Evolutionary conservation across 495 filamentous ascomycete species (phyloP).

Genomic region (Rusavskia elegans): DNA sequence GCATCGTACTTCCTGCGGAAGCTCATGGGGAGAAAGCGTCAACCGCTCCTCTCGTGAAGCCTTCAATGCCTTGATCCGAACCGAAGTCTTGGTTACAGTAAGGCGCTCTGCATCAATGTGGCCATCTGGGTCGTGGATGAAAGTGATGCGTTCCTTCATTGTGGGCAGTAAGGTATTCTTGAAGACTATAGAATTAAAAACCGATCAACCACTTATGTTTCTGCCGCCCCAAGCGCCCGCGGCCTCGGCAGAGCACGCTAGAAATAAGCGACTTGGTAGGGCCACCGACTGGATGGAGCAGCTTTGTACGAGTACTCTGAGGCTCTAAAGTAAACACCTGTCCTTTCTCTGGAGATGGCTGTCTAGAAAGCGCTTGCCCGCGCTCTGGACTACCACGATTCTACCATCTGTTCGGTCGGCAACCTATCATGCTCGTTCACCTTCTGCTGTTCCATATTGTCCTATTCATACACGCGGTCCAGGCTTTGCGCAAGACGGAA

Average conservation of each 20-base stretch:
- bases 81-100: slow-evolving; percentile 4
- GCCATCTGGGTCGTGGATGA: slow-evolving; percentile 45
- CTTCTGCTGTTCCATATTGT: slow-evolving; percentile 20
- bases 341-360: too few species aligned
- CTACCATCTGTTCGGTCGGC: too few species aligned
- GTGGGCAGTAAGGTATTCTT: slow-evolving; percentile 5
- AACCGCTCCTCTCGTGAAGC: slow-evolving; percentile 69
- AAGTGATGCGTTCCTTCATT: slow-evolving; percentile 84
- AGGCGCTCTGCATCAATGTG: slow-evolving; percentile 39
- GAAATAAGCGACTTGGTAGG: too few species aligned
- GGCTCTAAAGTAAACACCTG: too few species aligned
- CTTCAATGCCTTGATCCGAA: slow-evolving; percentile 33
- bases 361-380: too few species aligned
- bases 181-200: background rate
- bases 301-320: too few species aligned
- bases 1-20: slow-evolving; percentile 46
- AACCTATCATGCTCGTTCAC: slow-evolving; percentile 16
- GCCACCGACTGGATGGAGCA: too few species aligned
- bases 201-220: too few species aligned
- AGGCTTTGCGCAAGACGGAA: slow-evolving; percentile 21
- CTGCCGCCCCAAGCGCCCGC: too few species aligned
- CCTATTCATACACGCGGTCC: slow-evolving; percentile 9
- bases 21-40: slow-evolving; percentile 56
- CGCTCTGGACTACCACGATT: too few species aligned
- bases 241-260: too few species aligned